Base-by-base conservation (phyloP, 1,284 basidiomycete species). In the Vanrija humicola region DNA sequence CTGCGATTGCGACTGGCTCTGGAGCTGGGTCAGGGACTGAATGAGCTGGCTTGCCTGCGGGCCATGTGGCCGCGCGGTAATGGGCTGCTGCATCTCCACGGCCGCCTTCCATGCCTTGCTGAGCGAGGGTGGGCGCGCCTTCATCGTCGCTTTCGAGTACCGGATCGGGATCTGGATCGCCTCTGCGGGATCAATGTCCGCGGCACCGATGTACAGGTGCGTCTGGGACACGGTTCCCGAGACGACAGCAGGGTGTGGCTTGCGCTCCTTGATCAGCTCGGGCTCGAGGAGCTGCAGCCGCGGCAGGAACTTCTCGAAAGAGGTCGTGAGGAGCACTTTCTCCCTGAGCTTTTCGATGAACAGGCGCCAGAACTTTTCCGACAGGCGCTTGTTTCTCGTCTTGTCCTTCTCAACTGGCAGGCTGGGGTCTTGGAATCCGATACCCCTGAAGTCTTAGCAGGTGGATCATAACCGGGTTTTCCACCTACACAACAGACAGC, bases 101-200 rank as follows among this genome's bases (percentile, higher is more conserved):
- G 69, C 72, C 0, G 72, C 65, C 61, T 82, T 76, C 48, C 82
- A 83, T 67, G 89, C 90, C 69, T 88, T 89, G 74, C 89, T 90
- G 82, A 88, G 86, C n/a, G 84, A 77, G 56, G 89, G 87, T 0
- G 90, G 86, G 18, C 84, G 80, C 2, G 83, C 82, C 29, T 85
- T 70, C 26, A 87, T 84, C 0, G 91, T 94, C 58, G 86, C 88
- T 76, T 98, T 98, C 67, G 85, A 87, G 39, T 86, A 82, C 67
- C 86, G 86, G 66, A 97, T 81, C 1, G 80, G 76, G 54, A 98
- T 83, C 65, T 86, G 84, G 46, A 96, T 77, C 0, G 89, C 85
- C 67, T 89, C 84, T 3, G 84, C 83, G 2, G 82, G 76, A 38
- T 83, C 79, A 2, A 80, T 78, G 8, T 86, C 83, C 6, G 82